Evolutionary conservation across 2,329 filamentous ascomycete species (phyloP).

Genomic region (Eurotiales sp.): DNA sequence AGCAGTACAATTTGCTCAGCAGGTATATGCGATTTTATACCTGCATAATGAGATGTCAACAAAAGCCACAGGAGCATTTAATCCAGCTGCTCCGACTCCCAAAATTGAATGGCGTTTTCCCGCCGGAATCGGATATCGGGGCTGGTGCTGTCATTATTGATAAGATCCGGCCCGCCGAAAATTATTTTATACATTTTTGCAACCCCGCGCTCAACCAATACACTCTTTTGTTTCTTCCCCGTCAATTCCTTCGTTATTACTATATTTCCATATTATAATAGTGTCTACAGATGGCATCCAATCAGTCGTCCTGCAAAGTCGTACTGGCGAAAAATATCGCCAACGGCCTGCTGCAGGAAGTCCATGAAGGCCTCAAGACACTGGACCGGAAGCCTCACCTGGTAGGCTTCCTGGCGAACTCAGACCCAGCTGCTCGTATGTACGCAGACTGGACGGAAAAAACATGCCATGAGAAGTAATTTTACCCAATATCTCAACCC

Average conservation of each 20-base stretch:
- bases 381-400: conserved; percentile 72
- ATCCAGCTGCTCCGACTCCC: too few relatives aligned
- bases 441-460: conserved; percentile 98
- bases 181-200: conserved; percentile 3
- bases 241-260: background rate
- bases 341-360: conserved; percentile 73
- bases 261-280: too few relatives aligned
- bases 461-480: conserved; percentile 87
- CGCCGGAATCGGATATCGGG: conserved; percentile 10
- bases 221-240: background rate
- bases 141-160: conserved; percentile 1
- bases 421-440: conserved; percentile 83
- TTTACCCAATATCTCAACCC: background rate
- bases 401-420: conserved; percentile 87
- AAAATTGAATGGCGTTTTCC: background rate
- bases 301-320: conserved; percentile 80
- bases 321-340: conserved; percentile 84
- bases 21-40: too few relatives aligned
- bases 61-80: too few relatives aligned
- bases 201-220: conserved; percentile 8
- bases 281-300: too few relatives aligned
- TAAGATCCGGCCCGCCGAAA: conserved; percentile 13
- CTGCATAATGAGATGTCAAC: too few relatives aligned
- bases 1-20: too few relatives aligned
- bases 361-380: conserved; percentile 68